phyloP scores from a whole-genome alignment of 305 asterid genomes.

The Fraxinus ornus region DNA sequence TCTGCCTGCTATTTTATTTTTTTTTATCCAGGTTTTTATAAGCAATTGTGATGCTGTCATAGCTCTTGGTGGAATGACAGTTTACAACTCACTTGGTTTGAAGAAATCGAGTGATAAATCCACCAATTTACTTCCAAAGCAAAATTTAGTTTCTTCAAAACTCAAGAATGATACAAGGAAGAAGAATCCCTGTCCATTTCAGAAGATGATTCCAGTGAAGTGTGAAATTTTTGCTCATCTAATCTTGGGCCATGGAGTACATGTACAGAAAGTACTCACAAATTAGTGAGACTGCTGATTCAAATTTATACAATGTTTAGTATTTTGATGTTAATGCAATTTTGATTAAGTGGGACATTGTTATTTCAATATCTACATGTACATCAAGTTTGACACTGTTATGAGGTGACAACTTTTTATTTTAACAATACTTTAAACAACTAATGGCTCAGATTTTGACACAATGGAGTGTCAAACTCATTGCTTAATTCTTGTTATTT shows the following conservation, averaged over 20 bases:
- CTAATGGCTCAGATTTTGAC: too few relatives aligned
- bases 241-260: neutral
- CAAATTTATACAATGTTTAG: neutral
- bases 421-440: too few relatives aligned
- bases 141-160: conserved; percentile 39
- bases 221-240: neutral
- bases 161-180: conserved; percentile 38
- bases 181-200: neutral
- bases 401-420: too few relatives aligned
- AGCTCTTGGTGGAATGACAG: conserved; percentile 77
- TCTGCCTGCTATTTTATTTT: conserved; percentile 61
- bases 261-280: neutral
- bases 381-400: too few relatives aligned
- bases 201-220: conserved; percentile 27
- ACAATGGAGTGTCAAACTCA: too few relatives aligned
- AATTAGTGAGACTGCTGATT: neutral
- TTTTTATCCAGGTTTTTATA: conserved; percentile 66
- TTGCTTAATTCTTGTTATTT: too few relatives aligned
- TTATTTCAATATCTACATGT: too few relatives aligned
- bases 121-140: conserved; percentile 49
- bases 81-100: conserved; percentile 59
- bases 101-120: conserved; percentile 34
- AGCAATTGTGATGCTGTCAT: conserved; percentile 65
- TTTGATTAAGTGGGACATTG: neutral
- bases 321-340: neutral